These are phyloP conservation scores for Annulohypoxylon truncatum DNA, from an alignment of 2,329 filamentous ascomycete genomes.

Conservation along the genomic window DNA sequence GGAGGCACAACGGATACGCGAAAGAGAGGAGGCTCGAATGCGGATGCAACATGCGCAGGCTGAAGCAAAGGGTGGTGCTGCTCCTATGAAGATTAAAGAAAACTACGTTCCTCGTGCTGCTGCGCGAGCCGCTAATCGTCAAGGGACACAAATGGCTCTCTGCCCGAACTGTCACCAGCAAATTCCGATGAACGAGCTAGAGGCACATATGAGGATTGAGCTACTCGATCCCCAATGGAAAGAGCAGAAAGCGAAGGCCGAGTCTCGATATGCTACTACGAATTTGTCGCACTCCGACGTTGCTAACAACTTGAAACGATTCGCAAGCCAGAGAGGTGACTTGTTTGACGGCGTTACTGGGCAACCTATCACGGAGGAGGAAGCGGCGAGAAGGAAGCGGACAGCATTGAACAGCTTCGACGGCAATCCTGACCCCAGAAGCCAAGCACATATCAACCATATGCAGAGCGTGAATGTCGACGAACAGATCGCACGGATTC, in stretches of 20 bases:
- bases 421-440: slow-evolving; percentile 71
- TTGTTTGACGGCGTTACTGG: slow-evolving; percentile 83
- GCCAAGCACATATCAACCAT: slow-evolving; percentile 63
- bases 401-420: slow-evolving; percentile 75
- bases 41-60: slow-evolving; percentile 81
- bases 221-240: slow-evolving; percentile 95
- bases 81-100: slow-evolving; percentile 88
- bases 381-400: slow-evolving; percentile 79
- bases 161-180: slow-evolving; percentile 95
- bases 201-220: slow-evolving; percentile 95
- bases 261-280: slow-evolving; percentile 84
- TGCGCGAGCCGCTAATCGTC: slow-evolving; percentile 74
- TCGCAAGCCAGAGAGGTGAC: slow-evolving; percentile 88
- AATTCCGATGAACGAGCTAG: slow-evolving; percentile 87
- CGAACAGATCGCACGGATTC: slow-evolving; percentile 80
- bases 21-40: slow-evolving; percentile 68
- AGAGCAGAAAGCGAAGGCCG: slow-evolving; percentile 90
- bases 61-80: slow-evolving; percentile 75
- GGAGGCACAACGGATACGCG: slow-evolving; percentile 71
- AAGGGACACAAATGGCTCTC: slow-evolving; percentile 74
- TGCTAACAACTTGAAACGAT: slow-evolving; percentile 93
- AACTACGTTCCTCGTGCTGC: slow-evolving; percentile 91
- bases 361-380: slow-evolving; percentile 77
- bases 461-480: slow-evolving; percentile 81
- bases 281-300: slow-evolving; percentile 89